Base-by-base conservation (phyloP, 2,329 filamentous ascomycete species). In the Verruconis gallopava region DNA sequence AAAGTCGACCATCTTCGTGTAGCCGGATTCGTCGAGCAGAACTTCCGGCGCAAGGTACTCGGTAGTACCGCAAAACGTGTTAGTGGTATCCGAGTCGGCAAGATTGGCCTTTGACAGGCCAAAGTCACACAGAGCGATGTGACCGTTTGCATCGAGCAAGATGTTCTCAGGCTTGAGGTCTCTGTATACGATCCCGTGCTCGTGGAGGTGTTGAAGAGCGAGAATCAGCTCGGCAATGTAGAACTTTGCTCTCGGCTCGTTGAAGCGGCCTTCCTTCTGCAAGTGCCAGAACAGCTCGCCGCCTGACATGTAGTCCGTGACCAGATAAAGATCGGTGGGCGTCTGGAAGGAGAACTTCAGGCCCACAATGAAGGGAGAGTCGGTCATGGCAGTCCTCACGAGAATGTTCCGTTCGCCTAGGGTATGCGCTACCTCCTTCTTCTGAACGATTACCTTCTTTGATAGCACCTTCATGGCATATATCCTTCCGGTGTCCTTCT, bases 1-100 rank as follows among this genome's bases (percentile, higher is more conserved):
- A 61, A 96, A 98, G 60, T 98, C 91, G 4, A 98, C 91, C 91
- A 98, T 96, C 67, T 96, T 96, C 42, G 91, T 96, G 63, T 98
- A 98, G 22, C 91, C 91, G 54, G 86, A 84, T 65, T 98, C 91
- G 52, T 98, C 91, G 35, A 98, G 67, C 12, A 98, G 71, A 2
- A 96, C 91, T 57, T 98, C 91, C 0, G 91, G 91, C 0, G 91
- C 91, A 15, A 98, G 73, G 57, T 98, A 98, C 60, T 98, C 91
- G 0, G 91, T 98, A 1, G 91, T 98, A 47, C 91, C 91, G 58
- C 91, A 98, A 62, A 98, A 98, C 1, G 91, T 98, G 63, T 96
- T 98, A 40, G 91, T 98, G 0, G 91, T 98, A 49, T 93, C 88
- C 56, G 96, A 93, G 63, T 95, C 89, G 5, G 88, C 91, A 34